A percentile compares a stretch with the other conserved stretches of the same genome.
phyloP scores from a whole-genome alignment of 2,329 filamentous ascomycete species.

The Clonostachys solani region DNA sequence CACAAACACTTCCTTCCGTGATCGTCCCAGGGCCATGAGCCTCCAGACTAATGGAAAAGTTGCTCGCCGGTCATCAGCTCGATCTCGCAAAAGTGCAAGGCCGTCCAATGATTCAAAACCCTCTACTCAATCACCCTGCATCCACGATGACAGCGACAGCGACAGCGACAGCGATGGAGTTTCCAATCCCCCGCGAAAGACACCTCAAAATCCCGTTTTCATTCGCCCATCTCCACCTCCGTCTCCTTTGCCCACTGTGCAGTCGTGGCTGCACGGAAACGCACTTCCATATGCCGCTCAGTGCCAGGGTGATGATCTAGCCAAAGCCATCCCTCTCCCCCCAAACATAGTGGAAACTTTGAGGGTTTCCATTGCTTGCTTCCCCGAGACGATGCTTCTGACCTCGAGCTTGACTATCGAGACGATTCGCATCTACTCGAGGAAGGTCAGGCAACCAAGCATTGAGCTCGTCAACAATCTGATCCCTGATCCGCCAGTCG shows the following conservation, averaged over 20 bases:
- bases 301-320: constrained; percentile 24
- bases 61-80: no score
- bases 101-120: background rate
- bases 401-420: constrained; percentile 52
- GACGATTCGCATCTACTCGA: constrained; percentile 51
- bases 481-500: constrained; percentile 6
- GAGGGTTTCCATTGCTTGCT: constrained; percentile 48
- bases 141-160: background rate
- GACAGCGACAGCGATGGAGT: background rate
- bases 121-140: background rate
- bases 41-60: no score
- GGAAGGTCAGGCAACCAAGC: constrained; percentile 41
- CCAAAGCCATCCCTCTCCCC: constrained; percentile 41
- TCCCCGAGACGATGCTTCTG: constrained; percentile 55
- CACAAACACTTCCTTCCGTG: no score
- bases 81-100: no score
- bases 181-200: background rate
- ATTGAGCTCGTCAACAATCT: constrained; percentile 13
- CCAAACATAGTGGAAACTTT: constrained; percentile 50
- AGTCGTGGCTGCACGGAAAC: constrained; percentile 27
- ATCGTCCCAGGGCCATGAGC: no score
- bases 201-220: constrained; percentile 10
- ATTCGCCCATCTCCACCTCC: constrained; percentile 24
- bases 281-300: constrained; percentile 19
- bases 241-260: constrained; percentile 25